Base-by-base conservation (phyloP, 768 basidiomycete genomes). In the Phanerochaete carnosa region DNA sequence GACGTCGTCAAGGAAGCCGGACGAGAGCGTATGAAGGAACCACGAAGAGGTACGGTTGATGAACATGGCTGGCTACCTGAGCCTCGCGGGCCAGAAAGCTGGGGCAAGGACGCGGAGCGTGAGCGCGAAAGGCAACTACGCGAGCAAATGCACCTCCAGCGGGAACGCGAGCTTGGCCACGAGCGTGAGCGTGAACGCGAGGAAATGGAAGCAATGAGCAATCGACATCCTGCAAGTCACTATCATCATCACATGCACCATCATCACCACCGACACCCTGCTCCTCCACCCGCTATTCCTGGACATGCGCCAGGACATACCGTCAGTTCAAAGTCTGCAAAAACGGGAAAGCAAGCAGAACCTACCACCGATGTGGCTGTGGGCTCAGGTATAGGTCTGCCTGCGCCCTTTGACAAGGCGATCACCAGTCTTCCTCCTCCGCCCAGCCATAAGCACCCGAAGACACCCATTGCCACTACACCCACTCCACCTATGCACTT, bases 201-300 rank as follows among this genome's bases (percentile, higher is more conserved):
- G 69, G 69, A 68, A 25, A 65, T 67, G 61, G 66, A 70, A 12
- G 64, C 61, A 26, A 65, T 62, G 28, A 67, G 63, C 7, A 59
- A 51, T 30, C 19, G 46, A 32, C 62, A 9, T 49, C 32, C 26
- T 30, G 55, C 33, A n/a, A 51, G 59, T 16, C 60, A 52, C 35
- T 65, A 61, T 13, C 66, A 66, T 23, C 64, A 66, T 46, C 66
- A 65, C 37, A 62, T 66, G 23, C 68, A 67, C 52, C 58, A 56
- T 19, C 70, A 70, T 49, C 62, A 63, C n/a, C 70, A 59, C 28
- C 69, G 66, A 52, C 70, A 66, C 23, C 57, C 57, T 11, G 45
- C 63, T 1, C 55, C 60, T 39, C 47, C 62, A 6, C 43, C 62
- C 3, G 58, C n/a, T 16, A 49, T 54, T 35, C 39, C 49, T 29